Percentiles rank a stretch among this genome's conserved stretches.
Conservation (phyloP, 768 basidiomycete genomes). For the Boletales sp. region DNA sequence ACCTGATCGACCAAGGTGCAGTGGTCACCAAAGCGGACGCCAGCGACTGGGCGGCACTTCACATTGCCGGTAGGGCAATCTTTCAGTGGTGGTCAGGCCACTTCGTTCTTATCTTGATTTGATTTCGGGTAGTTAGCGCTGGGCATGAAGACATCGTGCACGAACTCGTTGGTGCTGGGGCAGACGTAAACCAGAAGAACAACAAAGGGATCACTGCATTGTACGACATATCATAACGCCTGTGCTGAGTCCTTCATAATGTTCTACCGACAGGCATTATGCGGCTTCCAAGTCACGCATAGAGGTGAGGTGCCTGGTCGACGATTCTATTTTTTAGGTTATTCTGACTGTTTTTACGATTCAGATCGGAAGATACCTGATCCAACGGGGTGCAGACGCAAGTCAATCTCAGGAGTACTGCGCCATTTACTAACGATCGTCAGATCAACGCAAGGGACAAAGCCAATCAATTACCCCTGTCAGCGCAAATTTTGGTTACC, state of each 20-base stretch:
- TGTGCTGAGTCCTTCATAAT: conserved; percentile 2
- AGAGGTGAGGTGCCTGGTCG: conserved; percentile 48
- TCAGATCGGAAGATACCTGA: conserved; percentile 85
- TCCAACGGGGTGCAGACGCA: conserved; percentile 89
- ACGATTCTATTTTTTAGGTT: conserved; percentile 13
- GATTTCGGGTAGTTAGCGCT: conserved; percentile 58
- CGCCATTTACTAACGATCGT: conserved; percentile 29
- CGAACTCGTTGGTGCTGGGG: conserved; percentile 79
- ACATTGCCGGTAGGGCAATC: conserved; percentile 60
- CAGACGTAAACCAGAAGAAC: conserved; percentile 75
- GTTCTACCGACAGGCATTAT: conserved; percentile 62
- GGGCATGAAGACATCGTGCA: conserved; percentile 72
- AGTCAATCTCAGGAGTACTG: conserved; percentile 36
- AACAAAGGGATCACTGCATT: conserved; percentile 81
- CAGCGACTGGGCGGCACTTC: conserved; percentile 75
- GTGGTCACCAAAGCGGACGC: conserved; percentile 63
- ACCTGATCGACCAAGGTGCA: conserved; percentile 66
- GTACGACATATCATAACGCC: conserved; percentile 40
- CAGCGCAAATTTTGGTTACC: conserved; percentile 4
- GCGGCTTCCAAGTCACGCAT: conserved; percentile 89
- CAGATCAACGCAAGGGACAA: conserved; percentile 95
- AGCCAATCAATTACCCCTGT: conserved; percentile 91
- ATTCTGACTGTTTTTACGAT: conserved; percentile 23
- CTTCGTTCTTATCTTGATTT: neutral
- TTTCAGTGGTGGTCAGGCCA: neutral